These are phyloP conservation scores for Fusarium globosum DNA, from an alignment of 2,329 filamentous ascomycete species.

Conservation along the genomic window DNA sequence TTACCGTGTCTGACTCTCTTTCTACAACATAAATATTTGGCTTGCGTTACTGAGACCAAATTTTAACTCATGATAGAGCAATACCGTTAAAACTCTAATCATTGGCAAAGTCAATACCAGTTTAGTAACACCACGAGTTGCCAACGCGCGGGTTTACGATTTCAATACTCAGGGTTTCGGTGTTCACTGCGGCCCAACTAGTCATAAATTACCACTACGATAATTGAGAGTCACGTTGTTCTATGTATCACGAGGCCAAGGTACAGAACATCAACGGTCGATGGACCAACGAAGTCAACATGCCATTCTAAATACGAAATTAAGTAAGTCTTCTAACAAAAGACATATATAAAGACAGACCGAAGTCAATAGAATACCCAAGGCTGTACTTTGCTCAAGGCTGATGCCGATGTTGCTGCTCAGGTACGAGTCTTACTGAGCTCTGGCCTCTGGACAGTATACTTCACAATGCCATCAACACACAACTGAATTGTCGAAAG, in stretches of 20 bases:
- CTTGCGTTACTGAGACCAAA: not conserved
- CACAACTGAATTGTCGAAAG: not conserved
- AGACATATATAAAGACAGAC: too few species aligned
- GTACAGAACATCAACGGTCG: not conserved
- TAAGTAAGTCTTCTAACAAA: not conserved
- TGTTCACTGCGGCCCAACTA: not conserved
- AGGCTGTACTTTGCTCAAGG: not conserved
- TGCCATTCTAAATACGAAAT: not conserved
- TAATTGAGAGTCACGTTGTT: not conserved
- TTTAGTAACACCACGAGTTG: not conserved
- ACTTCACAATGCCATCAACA: not conserved
- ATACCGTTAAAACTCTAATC: not conserved
- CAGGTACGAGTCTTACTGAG: not conserved
- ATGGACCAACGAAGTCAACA: not conserved
- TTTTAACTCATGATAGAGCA: not conserved
- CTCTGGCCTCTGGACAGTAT: not conserved
- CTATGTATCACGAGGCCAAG: not conserved
- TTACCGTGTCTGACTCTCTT: not conserved
- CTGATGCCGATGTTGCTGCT: not conserved
- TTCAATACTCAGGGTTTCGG: fast-evolving
- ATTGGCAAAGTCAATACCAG: not conserved
- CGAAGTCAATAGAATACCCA: not conserved
- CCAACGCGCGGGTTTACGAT: too few species aligned
- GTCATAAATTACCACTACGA: too few species aligned
- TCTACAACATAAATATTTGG: too few species aligned